A percentile compares a stretch with the other conserved stretches of the same genome.
Conservation (phyloP, 345 rosid species). For the Acer yangbiense region DNA sequence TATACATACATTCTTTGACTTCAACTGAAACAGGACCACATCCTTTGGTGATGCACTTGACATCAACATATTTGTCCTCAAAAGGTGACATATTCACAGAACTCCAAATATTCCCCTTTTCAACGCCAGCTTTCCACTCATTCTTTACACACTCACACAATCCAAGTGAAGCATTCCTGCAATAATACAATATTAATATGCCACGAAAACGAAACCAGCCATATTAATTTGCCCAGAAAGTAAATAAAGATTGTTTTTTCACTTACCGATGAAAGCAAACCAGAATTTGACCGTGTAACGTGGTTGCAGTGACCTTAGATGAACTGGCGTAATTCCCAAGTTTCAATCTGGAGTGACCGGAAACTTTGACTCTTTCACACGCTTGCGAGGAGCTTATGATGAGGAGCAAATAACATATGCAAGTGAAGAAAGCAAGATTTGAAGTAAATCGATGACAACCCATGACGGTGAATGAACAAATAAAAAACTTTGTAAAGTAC, state of each 20-base stretch:
- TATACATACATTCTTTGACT: slow-evolving; percentile 54
- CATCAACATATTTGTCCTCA: slow-evolving; percentile 64
- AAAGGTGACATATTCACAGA: slow-evolving; percentile 70
- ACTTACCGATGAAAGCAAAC: slow-evolving; percentile 83
- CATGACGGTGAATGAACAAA: too few relatives aligned
- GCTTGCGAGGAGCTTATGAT: neutral
- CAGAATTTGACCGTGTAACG: slow-evolving; percentile 62
- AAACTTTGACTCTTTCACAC: slow-evolving; percentile 77
- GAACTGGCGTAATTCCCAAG: slow-evolving; percentile 66
- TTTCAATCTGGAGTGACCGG: slow-evolving; percentile 61
- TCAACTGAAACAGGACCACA: slow-evolving; percentile 51
- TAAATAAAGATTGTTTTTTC: neutral
- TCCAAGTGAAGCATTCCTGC: slow-evolving; percentile 73
- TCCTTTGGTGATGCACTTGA: slow-evolving; percentile 53
- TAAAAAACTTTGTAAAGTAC: too few relatives aligned
- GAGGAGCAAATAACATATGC: too few relatives aligned
- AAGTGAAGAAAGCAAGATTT: too few relatives aligned
- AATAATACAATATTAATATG: neutral
- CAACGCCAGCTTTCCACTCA: slow-evolving; percentile 62
- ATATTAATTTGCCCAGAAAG: neutral
- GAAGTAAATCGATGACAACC: too few relatives aligned
- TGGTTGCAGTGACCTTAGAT: slow-evolving; percentile 50
- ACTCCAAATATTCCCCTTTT: slow-evolving; percentile 57
- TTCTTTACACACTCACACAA: slow-evolving; percentile 67
- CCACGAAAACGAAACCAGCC: too few relatives aligned